Evolutionary conservation across 164 flowering plant species (phyloP).

Genomic region (Akebia trifoliata): DNA sequence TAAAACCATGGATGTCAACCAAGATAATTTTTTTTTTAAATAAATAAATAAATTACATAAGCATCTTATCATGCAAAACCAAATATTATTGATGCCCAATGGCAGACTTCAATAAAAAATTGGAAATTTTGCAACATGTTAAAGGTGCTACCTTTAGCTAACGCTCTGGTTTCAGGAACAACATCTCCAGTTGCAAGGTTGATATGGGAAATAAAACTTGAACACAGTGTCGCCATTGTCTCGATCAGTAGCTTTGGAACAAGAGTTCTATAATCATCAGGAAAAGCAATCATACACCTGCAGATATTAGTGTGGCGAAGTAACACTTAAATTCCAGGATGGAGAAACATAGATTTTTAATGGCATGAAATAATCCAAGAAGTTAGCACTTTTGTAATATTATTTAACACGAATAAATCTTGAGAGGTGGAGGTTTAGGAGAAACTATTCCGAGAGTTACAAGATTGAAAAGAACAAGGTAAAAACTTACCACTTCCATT

Average conservation of each 20-base stretch:
- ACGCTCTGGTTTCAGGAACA: conserved; percentile 86
- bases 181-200: conserved; percentile 90
- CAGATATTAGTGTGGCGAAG: conserved; percentile 10
- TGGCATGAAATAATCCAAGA: too few species aligned
- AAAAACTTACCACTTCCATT: conserved; percentile 91
- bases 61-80: conserved; percentile 1
- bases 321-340: not conserved
- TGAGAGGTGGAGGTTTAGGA: too few species aligned
- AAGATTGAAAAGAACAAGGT: not conserved
- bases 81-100: not conserved
- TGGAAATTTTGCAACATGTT: not conserved
- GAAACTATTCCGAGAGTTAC: too few species aligned
- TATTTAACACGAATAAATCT: too few species aligned
- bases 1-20: not conserved
- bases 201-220: conserved; percentile 79
- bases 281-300: conserved; percentile 96
- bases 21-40: too few species aligned
- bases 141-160: conserved; percentile 63
- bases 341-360: too few species aligned
- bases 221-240: conserved; percentile 52
- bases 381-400: too few species aligned
- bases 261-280: conserved; percentile 77
- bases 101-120: not conserved
- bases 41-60: not conserved
- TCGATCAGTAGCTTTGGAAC: conserved; percentile 87